Percentiles rank a stretch among this genome's conserved stretches.
Conservation (phyloP, 2,329 filamentous ascomycete species). For the Verticillium alfalfae region DNA sequence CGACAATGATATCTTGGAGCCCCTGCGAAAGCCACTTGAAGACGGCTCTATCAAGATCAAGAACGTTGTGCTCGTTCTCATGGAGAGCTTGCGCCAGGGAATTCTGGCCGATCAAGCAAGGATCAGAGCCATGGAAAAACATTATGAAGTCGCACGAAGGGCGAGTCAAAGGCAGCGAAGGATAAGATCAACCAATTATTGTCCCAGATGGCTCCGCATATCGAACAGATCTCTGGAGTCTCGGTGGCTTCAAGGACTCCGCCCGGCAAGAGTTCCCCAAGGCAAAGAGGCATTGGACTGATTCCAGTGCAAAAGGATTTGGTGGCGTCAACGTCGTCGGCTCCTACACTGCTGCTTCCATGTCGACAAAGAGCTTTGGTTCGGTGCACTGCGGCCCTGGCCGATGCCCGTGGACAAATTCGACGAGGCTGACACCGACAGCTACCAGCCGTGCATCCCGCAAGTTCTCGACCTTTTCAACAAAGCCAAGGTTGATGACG, state of each 20-base stretch:
- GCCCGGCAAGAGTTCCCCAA: neutral
- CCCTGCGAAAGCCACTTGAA: conserved; percentile 9
- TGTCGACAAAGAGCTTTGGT: conserved; percentile 27
- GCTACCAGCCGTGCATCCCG: conserved; percentile 31
- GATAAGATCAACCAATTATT: conserved; percentile 12
- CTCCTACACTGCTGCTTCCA: conserved; percentile 24
- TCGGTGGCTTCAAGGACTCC: neutral
- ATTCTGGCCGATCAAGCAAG: conserved; percentile 24
- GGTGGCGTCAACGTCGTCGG: conserved; percentile 24
- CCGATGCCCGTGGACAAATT: conserved; percentile 28
- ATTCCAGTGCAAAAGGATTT: conserved; percentile 1
- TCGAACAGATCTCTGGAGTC: conserved; percentile 5
- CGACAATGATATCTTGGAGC: conserved; percentile 15
- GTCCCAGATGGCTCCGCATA: conserved; percentile 12
- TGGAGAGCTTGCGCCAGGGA: conserved; percentile 28
- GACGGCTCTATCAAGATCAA: conserved; percentile 18
- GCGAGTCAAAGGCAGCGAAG: conserved; percentile 16
- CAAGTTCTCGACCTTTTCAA: conserved; percentile 15
- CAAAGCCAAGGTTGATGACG: conserved; percentile 6
- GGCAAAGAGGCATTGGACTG: neutral
- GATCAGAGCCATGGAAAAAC: conserved; percentile 21
- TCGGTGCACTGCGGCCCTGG: conserved; percentile 26
- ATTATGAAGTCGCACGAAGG: conserved; percentile 18
- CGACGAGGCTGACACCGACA: conserved; percentile 25
- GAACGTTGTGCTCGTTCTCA: conserved; percentile 26